These are phyloP conservation scores for Grifola frondosa DNA, from an alignment of 1,284 basidiomycete species.

Conservation along the genomic window DNA sequence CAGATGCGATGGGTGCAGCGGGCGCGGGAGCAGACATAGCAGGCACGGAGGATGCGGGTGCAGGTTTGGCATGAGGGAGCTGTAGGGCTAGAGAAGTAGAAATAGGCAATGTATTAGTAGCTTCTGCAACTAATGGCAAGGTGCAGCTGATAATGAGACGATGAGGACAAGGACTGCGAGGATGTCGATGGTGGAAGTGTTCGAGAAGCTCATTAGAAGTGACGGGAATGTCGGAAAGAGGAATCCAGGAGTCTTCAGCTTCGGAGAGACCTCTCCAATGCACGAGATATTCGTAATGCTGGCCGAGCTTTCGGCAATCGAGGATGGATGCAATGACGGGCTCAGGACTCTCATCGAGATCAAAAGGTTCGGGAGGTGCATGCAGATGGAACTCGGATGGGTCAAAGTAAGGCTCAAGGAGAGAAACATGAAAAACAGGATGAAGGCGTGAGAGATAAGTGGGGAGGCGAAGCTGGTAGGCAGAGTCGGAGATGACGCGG, in stretches of 20 bases:
- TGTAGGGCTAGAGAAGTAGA: no score
- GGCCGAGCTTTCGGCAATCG: conserved; percentile 30
- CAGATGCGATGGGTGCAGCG: no score
- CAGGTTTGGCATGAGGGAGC: no score
- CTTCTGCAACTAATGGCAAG: no score
- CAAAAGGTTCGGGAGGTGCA: conserved; percentile 19
- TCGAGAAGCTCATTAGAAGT: conserved; percentile 31
- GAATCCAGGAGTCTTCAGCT: conserved; percentile 32
- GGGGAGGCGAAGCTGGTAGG: conserved; percentile 34
- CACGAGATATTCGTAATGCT: conserved; percentile 33
- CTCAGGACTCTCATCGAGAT: conserved; percentile 18
- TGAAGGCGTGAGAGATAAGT: conserved; percentile 32
- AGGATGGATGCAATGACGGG: conserved; percentile 23
- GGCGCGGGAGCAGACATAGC: no score
- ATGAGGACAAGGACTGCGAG: conserved; percentile 28
- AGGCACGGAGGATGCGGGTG: no score
- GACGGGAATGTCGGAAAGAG: conserved; percentile 33
- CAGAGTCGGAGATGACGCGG: conserved; percentile 13
- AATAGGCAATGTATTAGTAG: no score
- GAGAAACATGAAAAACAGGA: conserved; percentile 42
- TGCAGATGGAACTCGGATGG: conserved; percentile 25
- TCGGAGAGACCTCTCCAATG: conserved; percentile 22
- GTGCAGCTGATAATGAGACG: no score
- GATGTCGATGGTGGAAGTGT: conserved; percentile 33
- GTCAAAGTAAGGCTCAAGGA: conserved; percentile 35